Percentiles rank a stretch among this genome's conserved stretches.
Evolutionary conservation across 2,329 filamentous ascomycete species (phyloP).

Genomic region (Aspergillus viridinutans): DNA sequence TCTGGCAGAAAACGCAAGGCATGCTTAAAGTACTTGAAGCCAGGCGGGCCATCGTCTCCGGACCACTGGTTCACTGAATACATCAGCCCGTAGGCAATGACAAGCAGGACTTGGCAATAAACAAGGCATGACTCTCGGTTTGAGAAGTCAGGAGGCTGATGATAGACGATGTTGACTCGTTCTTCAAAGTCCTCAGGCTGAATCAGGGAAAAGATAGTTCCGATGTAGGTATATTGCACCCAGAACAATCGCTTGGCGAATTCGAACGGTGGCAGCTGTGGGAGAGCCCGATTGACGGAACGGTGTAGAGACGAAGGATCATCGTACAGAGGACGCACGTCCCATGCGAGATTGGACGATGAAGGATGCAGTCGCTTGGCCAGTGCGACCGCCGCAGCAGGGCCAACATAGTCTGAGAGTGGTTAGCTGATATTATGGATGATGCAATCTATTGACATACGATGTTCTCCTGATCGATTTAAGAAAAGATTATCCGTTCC

Average conservation of each 20-base stretch:
- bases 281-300: slow-evolving; percentile 21
- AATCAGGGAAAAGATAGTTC: slow-evolving; percentile 54
- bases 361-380: slow-evolving; percentile 33
- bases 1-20: slow-evolving; percentile 52
- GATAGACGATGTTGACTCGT: slow-evolving; percentile 44
- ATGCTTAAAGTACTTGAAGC: slow-evolving; percentile 53
- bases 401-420: slow-evolving; percentile 29
- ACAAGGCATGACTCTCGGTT: slow-evolving; percentile 48
- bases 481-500: slow-evolving; percentile 33
- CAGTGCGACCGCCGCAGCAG: slow-evolving; percentile 32
- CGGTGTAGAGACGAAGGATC: slow-evolving; percentile 30
- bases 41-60: slow-evolving; percentile 50
- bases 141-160: slow-evolving; percentile 37
- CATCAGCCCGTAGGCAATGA: slow-evolving; percentile 54
- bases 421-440: background rate
- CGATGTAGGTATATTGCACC: slow-evolving; percentile 54
- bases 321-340: slow-evolving; percentile 33
- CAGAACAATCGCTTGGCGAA: slow-evolving; percentile 49
- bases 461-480: slow-evolving; percentile 34
- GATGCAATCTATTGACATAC: slow-evolving; percentile 13
- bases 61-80: slow-evolving; percentile 57
- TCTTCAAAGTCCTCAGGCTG: slow-evolving; percentile 47
- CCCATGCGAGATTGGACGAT: slow-evolving; percentile 32
- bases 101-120: slow-evolving; percentile 51
- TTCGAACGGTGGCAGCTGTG: slow-evolving; percentile 48